Percentiles rank a stretch among this genome's conserved stretches.
Evolutionary conservation across 805 yeast genomes (phyloP).

Genomic region (Nakazawaea molendinolei): DNA sequence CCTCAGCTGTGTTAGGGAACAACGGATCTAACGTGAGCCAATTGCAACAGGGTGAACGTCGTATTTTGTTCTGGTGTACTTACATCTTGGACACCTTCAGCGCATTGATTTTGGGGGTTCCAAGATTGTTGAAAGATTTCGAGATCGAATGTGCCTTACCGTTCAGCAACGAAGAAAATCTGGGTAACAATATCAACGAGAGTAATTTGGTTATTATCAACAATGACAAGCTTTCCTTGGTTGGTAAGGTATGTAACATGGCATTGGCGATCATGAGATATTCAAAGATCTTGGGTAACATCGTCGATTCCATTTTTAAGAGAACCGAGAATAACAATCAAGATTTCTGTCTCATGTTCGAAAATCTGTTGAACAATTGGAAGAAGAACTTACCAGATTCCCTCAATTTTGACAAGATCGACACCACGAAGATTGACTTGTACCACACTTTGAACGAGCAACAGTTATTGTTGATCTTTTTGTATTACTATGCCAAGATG

Average conservation of each 20-base stretch:
- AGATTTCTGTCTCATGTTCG: constrained; percentile 31
- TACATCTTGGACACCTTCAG: constrained; percentile 72
- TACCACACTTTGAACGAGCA: constrained; percentile 31
- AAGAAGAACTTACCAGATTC: constrained; percentile 57
- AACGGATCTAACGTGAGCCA: constrained; percentile 58
- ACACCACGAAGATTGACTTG: constrained; percentile 33
- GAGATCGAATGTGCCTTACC: constrained; percentile 88
- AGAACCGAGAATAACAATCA: constrained; percentile 35
- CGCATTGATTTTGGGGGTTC: constrained; percentile 75
- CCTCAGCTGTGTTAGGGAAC: constrained; percentile 69
- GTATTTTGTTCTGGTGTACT: constrained; percentile 79
- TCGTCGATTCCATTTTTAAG: constrained; percentile 64
- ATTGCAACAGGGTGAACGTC: constrained; percentile 75
- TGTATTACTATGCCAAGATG: constrained; percentile 57
- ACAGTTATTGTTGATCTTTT: constrained; percentile 45
- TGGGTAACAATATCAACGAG: constrained; percentile 30
- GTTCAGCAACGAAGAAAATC: constrained; percentile 39
- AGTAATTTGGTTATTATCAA: constrained; percentile 53
- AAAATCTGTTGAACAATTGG: constrained; percentile 76
- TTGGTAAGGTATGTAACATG: constrained; percentile 61
- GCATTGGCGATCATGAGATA: constrained; percentile 63
- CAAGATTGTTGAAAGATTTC: constrained; percentile 69
- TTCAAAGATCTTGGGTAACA: constrained; percentile 65
- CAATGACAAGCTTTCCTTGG: constrained; percentile 51
- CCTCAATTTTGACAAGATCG: constrained; percentile 57